Evolutionary conservation across 192 early-diverging fungal species (phyloP), one percentile per base, ranked within the genome.

Genomic region (Backusella liffmaniae): DNA sequence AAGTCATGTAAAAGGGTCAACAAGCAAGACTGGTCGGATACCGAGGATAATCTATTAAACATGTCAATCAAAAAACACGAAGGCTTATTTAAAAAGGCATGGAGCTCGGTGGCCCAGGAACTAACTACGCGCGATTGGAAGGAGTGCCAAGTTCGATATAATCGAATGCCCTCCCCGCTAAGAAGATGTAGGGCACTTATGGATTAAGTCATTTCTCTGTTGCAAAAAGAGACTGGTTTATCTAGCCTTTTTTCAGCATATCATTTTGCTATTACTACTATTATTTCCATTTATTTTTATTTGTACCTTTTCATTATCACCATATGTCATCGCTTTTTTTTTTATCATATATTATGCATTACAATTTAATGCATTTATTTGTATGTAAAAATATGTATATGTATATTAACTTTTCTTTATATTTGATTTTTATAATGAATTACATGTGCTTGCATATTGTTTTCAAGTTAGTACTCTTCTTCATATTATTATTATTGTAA

Each of bases 41-140:
- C 42, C 12, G 76, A 78, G 56, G 76, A 78, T 59, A 32, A 36
- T 2, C 18, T 73, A n/a, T 46, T 78, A 13, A 39, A 34, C 29
- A 12, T 72, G 5, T 66, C 76, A 10, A 67, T 78, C 26, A 73
- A 68, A 51, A 78, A 78, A 49, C 76, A 78, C 39, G 69, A 71
- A 51, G 35, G 41, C 5, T 41, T 78, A 16, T 78, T 78, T 65
- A 78, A 69, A 49, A 71, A 78, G 26, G 76, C 72, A 73, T 78
- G 76, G 76, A 78, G 42, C 34, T 72, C 72, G 0, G 76, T 78
- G 8, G 76, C 72, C 39, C 32, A 36, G 8, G 76, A 78, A 68
- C 21, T 78, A 26, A 32, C 66, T 6, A 26, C 73, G 10, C 51
- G 76, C 18, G 32, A 72, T 15, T 78, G 76, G 76, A 72, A 66